phyloP scores from a whole-genome alignment of 805 yeast genomes.

The Myxozyma neglecta region DNA sequence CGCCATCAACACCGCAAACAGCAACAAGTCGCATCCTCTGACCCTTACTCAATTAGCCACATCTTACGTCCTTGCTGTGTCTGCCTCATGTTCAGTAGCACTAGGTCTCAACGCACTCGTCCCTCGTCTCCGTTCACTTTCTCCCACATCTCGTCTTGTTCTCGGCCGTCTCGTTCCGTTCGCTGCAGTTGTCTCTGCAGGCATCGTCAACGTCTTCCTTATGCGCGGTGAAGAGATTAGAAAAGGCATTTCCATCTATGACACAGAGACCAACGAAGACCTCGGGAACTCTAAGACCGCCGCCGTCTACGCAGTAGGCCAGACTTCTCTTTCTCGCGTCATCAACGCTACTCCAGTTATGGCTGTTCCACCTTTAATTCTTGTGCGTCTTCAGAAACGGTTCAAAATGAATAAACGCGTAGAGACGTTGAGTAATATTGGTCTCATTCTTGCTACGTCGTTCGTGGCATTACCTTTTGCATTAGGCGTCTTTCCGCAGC shows the following conservation, averaged over 20 bases:
- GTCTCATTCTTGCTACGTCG: slow-evolving; percentile 80
- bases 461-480: slow-evolving; percentile 92
- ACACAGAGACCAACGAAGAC: slow-evolving; percentile 40
- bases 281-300: slow-evolving; percentile 78
- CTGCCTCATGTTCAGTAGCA: slow-evolving; percentile 94
- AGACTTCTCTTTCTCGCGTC: slow-evolving; percentile 92
- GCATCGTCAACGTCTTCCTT: slow-evolving; percentile 90
- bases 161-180: slow-evolving; percentile 91
- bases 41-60: slow-evolving; percentile 72
- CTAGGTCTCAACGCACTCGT: slow-evolving; percentile 87
- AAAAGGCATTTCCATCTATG: slow-evolving; percentile 48
- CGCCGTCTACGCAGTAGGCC: slow-evolving; percentile 91
- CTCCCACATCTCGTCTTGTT: slow-evolving; percentile 67
- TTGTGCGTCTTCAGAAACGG: slow-evolving; percentile 74
- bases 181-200: slow-evolving; percentile 98
- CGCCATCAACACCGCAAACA: slow-evolving; percentile 94
- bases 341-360: slow-evolving; percentile 96
- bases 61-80: slow-evolving; percentile 83
- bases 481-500: slow-evolving; percentile 91
- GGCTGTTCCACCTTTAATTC: slow-evolving; percentile 90
- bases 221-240: slow-evolving; percentile 95
- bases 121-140: slow-evolving; percentile 73
- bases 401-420: slow-evolving; percentile 64
- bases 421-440: slow-evolving; percentile 75
- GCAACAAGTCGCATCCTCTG: slow-evolving; percentile 91